Evolutionary conservation across 2,329 filamentous ascomycete species (phyloP), one percentile per base, ranked within the genome.

Genomic region (Cordyceps cateniannulata): DNA sequence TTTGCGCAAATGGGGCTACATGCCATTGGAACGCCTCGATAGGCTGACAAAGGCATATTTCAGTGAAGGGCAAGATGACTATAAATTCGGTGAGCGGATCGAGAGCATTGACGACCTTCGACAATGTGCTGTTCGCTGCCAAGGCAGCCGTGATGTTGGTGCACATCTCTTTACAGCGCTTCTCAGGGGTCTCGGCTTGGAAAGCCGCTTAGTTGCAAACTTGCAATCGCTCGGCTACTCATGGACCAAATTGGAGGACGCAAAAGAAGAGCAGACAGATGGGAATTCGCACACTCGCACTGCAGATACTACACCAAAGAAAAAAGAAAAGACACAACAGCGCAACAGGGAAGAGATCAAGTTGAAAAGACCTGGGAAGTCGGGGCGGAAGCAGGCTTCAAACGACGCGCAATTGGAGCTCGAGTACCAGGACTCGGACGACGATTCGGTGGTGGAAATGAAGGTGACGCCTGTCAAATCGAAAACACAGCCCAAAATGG

Each of bases 131-230:
- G 83, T 84, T 64, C 76, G 77, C 35, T 91, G 90, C 67, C 79
- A 85, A 62, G 95, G 95, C 1, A 97, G 92, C 63, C 83, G 93
- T 64, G 95, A 98, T 72, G 81, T 95, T 3, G 93, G 92, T 0
- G 88, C 90, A 0, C 93, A 98, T 69, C 80, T 99, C 0, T 98
- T 98, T 65, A 96, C 91, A 0, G 90, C 91, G 3, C 76, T 99
- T 8, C 72, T 97, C 24, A 82, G 95, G 65, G 91, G 87, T 0
- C 71, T 98, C 12, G 90, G 90, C 0, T 77, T 98, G 2, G 91
- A 97, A 68, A 85, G 91, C 12, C 83, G 93, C 32, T 82, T 98
- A 79, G 85, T 98, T 3, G 86, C 87, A 10, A 97, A 86, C 69
- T 71, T 99, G 45, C 95, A 98, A 69, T 88, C 92, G 1, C 76